A percentile compares a stretch with the other conserved stretches of the same genome.
Evolutionary conservation across 176 grass and related monocot species (phyloP).

Genomic region (Lolium multiflorum): DNA sequence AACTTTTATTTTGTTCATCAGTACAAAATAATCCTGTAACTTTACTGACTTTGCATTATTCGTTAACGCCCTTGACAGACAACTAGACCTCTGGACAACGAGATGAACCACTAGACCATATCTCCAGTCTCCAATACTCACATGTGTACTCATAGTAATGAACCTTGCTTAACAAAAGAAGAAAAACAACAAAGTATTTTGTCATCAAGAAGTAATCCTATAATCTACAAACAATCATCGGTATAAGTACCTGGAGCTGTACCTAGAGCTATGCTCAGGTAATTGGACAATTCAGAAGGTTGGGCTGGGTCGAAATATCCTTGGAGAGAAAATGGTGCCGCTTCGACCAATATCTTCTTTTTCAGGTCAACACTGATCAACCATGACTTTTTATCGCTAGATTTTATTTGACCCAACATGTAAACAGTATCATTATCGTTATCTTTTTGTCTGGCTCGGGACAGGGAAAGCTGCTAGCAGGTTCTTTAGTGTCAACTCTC

Average conservation of each 20-base stretch:
- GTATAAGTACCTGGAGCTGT: no score
- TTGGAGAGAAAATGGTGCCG: constrained; percentile 8
- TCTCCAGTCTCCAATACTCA: neutral
- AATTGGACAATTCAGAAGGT: constrained; percentile 2
- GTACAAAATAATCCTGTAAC: neutral
- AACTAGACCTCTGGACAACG: neutral
- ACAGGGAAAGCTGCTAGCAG: constrained; percentile 21
- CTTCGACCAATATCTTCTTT: constrained; percentile 9
- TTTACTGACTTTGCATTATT: neutral
- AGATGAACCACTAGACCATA: neutral
- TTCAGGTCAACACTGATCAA: constrained; percentile 17
- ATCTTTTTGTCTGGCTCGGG: neutral
- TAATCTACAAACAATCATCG: no score
- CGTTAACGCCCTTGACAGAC: neutral
- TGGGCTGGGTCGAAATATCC: neutral
- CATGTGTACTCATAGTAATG: neutral
- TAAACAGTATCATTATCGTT: constrained; percentile 16
- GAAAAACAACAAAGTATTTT: neutral
- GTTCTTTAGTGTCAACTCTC: neutral
- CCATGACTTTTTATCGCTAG: neutral
- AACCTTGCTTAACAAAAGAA: neutral
- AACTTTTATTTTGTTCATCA: neutral
- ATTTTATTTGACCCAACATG: constrained; percentile 5
- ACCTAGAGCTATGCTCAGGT: neutral
- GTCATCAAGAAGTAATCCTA: neutral